Percentiles rank a stretch among this genome's conserved stretches.
Conservation (phyloP, 768 basidiomycete species). For the Hericium rajendrae region DNA sequence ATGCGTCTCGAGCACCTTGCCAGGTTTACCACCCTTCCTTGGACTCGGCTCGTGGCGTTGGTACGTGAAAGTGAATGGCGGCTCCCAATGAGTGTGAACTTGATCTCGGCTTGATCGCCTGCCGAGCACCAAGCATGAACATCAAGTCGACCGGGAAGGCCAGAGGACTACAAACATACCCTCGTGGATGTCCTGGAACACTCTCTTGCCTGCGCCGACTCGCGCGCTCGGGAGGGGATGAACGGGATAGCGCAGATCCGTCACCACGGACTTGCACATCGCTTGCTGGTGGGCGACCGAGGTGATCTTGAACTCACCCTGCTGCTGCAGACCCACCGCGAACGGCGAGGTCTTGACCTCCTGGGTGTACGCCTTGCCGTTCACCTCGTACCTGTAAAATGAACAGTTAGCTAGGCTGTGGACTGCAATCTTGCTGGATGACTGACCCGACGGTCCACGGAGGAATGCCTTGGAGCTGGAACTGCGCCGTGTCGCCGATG, state of each 20-base stretch:
- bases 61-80: constrained; percentile 95
- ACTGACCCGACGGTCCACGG: constrained; percentile 84
- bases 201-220: constrained; percentile 76
- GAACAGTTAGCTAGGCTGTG: neutral
- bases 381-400: constrained; percentile 60
- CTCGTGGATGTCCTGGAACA: constrained; percentile 84
- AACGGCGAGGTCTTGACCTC: constrained; percentile 77
- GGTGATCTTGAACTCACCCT: constrained; percentile 77
- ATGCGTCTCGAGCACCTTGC: constrained; percentile 84
- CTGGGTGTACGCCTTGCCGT: constrained; percentile 63
- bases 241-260: constrained; percentile 63
- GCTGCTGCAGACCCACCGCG: constrained; percentile 70
- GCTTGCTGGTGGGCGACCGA: constrained; percentile 91
- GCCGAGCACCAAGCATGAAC: neutral
- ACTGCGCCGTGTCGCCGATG: constrained; percentile 82
- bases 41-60: constrained; percentile 67
- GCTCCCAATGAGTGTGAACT: constrained; percentile 86
- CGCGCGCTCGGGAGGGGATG: constrained; percentile 83
- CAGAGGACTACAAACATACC: constrained; percentile 33
- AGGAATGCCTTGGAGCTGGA: constrained; percentile 88
- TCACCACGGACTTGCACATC: constrained; percentile 77
- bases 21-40: constrained; percentile 59
- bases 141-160: neutral
- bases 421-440: neutral
- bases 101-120: constrained; percentile 92